Conservation (phyloP, 805 yeast genomes). For the Metschnikowia reukaufii region DNA sequence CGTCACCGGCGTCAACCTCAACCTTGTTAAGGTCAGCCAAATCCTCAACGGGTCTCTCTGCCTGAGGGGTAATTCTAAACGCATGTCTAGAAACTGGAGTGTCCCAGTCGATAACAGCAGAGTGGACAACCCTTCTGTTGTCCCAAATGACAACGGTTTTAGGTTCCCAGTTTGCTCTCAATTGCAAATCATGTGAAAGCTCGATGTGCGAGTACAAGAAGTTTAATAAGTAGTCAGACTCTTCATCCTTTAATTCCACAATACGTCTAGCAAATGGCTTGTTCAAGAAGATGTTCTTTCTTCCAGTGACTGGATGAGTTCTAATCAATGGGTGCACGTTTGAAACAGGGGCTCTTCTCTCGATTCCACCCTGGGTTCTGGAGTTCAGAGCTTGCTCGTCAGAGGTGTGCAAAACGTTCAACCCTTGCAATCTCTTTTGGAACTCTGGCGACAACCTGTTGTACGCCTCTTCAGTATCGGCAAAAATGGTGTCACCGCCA, state of each 20-base stretch:
- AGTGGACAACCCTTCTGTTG: conserved; percentile 67
- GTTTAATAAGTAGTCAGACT: conserved; percentile 58
- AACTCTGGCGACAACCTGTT: conserved; percentile 67
- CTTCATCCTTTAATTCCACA: conserved; percentile 71
- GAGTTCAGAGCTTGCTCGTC: conserved; percentile 67
- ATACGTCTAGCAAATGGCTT: conserved; percentile 64
- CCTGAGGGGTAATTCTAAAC: conserved; percentile 69
- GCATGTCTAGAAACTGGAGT: conserved; percentile 65
- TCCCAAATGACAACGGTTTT: conserved; percentile 77
- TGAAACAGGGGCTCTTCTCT: conserved; percentile 62
- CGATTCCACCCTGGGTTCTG: conserved; percentile 55
- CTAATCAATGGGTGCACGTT: conserved; percentile 70
- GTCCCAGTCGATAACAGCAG: conserved; percentile 71
- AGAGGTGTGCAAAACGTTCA: conserved; percentile 70
- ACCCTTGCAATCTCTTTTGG: conserved; percentile 55
- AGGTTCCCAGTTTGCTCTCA: conserved; percentile 71
- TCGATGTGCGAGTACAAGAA: conserved; percentile 57
- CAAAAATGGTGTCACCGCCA: conserved; percentile 80
- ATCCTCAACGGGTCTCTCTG: conserved; percentile 63
- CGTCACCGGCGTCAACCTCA: conserved; percentile 19
- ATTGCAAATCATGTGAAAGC: conserved; percentile 57
- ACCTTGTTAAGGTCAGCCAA: conserved; percentile 37
- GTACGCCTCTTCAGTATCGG: conserved; percentile 71
- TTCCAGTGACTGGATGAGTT: conserved; percentile 68
- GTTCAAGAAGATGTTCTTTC: conserved; percentile 58